Base-by-base conservation (phyloP, 768 basidiomycete genomes). In the Coprinellus aureogranulatus region DNA sequence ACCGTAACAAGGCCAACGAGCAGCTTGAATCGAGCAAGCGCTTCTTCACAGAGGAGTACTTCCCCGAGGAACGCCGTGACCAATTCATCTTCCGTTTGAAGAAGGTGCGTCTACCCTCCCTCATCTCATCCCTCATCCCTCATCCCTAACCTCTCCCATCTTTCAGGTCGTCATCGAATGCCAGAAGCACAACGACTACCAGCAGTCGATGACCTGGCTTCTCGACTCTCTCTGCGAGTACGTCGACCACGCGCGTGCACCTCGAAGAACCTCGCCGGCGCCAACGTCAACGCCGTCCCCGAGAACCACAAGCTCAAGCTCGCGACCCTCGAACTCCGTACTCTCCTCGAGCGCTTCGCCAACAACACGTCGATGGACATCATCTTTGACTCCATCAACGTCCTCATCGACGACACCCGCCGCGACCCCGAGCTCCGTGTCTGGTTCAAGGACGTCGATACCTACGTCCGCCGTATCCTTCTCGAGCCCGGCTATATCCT, bases 51-150 rank as follows among this genome's bases (percentile, higher is more conserved):
- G 91, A 94, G 49, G 90, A 95, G 39, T 89, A 88, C 63, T 94
- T 97, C 80, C 94, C 95, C 0, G 79, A 89, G 63, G 94, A 94
- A 71, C 79, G 96, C 22, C 82, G 92, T 23, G 92, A 96, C 54
- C 92, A 92, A 66, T 97, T 94, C 72, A 90, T 98, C 66, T 96
- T 88, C 77, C 84, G 96, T 12, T 81, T 85, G 5, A 98, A 98
- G 80, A 98, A 97, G 85, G 90, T 88, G 23, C 2, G 61, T 58
- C 27, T 14, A 14, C 34, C 34, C 34, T 34, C 34, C 8, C 34
- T 34, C 34, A 34, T 34, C 14, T n/a, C 20, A 10, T 44, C 41
- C 20, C 18, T 44, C 41, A 5, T 44, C 14, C 41, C 20, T n/a
- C 41, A 5, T 44, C 20, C 16, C 16, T n/a, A 22, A 44, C 20